Percentiles rank a stretch among this genome's conserved stretches.
phyloP scores from a whole-genome alignment of 1,284 basidiomycete genomes.

The Marasmius tenuissimus region DNA sequence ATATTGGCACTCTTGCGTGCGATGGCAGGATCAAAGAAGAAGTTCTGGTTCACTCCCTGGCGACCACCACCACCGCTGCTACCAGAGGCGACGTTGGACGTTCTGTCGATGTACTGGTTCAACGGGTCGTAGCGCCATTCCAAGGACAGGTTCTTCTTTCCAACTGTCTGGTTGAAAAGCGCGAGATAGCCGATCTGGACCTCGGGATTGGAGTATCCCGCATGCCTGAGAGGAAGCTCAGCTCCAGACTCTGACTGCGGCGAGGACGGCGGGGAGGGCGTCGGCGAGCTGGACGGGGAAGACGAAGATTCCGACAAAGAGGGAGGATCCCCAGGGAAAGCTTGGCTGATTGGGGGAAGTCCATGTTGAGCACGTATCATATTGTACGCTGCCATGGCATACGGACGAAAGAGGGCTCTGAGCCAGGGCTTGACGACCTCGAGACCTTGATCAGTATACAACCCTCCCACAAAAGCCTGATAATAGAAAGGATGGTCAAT shows the following conservation, averaged over 20 bases:
- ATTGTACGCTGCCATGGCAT: constrained; percentile 57
- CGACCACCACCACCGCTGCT: not conserved
- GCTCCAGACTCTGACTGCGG: not conserved
- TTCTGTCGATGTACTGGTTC: constrained; percentile 13
- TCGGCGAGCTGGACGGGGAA: constrained; percentile 15
- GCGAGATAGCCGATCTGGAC: constrained; percentile 62
- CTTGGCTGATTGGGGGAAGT: constrained; percentile 39
- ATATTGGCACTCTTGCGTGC: constrained; percentile 42
- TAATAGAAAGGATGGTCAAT: constrained; percentile 3
- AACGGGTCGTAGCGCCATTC: constrained; percentile 60
- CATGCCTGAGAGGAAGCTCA: not conserved
- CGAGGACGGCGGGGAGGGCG: constrained; percentile 8
- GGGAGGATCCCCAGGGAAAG: constrained; percentile 12
- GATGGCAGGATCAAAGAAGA: not conserved
- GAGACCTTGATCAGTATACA: constrained; percentile 69
- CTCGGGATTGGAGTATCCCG: constrained; percentile 10
- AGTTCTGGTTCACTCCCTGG: not conserved
- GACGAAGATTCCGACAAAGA: constrained; percentile 21
- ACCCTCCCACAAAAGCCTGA: constrained; percentile 75
- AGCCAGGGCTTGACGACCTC: constrained; percentile 58
- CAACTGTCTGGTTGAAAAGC: constrained; percentile 73
- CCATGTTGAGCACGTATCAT: constrained; percentile 64
- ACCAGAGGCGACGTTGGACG: not conserved
- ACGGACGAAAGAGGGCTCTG: constrained; percentile 58
- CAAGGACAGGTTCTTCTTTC: constrained; percentile 52